Conservation (phyloP, 2,329 filamentous ascomycete genomes). For the Drechslerella stenobrocha region DNA sequence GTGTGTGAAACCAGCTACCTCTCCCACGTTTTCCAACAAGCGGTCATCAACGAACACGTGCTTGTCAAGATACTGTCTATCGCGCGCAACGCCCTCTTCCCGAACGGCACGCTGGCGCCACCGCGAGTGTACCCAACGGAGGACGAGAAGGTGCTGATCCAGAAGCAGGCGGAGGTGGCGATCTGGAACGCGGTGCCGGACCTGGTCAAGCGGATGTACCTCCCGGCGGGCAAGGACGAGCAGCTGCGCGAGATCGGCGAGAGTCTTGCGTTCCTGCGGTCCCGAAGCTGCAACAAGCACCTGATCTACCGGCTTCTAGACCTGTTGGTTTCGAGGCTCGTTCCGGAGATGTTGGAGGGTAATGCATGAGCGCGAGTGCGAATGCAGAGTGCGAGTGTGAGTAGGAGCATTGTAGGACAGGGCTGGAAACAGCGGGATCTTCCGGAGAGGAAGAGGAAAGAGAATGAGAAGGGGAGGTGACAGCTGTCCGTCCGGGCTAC, state of each 20-base stretch:
- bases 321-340: constrained; percentile 74
- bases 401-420: too few relatives aligned
- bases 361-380: constrained; percentile 5
- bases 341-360: constrained; percentile 75
- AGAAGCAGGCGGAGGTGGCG: constrained; percentile 68
- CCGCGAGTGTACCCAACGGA: constrained; percentile 66
- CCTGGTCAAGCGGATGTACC: constrained; percentile 54
- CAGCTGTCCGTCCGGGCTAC: too few relatives aligned
- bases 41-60: constrained; percentile 57
- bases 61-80: constrained; percentile 64
- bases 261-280: constrained; percentile 40
- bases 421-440: not conserved
- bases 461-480: too few relatives aligned
- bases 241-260: constrained; percentile 46
- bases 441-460: too few relatives aligned
- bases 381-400: too few relatives aligned
- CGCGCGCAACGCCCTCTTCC: constrained; percentile 78
- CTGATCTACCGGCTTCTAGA: constrained; percentile 82
- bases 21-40: constrained; percentile 57
- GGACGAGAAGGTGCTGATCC: constrained; percentile 65
- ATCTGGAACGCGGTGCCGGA: constrained; percentile 59
- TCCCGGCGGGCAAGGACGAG: constrained; percentile 51
- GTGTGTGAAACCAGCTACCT: constrained; percentile 56
- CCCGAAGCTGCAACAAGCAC: constrained; percentile 79
- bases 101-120: constrained; percentile 75